Percentiles rank a stretch among this genome's conserved stretches.
Conservation (phyloP, 1,284 basidiomycete species). For the Ganoderma sinense region DNA sequence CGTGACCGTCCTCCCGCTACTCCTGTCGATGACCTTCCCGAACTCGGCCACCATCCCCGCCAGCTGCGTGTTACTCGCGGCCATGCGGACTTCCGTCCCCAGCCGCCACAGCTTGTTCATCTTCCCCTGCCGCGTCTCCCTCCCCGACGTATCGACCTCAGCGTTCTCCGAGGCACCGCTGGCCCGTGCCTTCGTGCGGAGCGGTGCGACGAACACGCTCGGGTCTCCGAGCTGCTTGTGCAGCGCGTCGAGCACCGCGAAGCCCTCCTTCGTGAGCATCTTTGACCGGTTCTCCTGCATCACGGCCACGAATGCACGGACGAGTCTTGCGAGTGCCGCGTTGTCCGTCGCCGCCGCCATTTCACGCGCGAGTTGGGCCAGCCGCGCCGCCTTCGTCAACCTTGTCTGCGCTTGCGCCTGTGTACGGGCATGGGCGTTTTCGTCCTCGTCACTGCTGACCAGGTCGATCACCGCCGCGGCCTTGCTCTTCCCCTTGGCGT, state of each 20-base stretch:
- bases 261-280: conserved; percentile 75
- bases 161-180: conserved; percentile 34
- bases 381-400: conserved; percentile 58
- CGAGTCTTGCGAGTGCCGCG: conserved; percentile 53
- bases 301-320: conserved; percentile 64
- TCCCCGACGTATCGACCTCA: conserved; percentile 34
- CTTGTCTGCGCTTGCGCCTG: conserved; percentile 38
- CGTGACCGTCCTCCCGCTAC: conserved; percentile 70
- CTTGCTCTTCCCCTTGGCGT: conserved; percentile 34
- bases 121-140: conserved; percentile 55
- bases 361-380: conserved; percentile 54
- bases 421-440: conserved; percentile 35
- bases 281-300: conserved; percentile 69
- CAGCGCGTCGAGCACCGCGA: conserved; percentile 70
- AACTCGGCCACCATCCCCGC: conserved; percentile 73
- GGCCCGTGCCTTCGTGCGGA: conserved; percentile 56
- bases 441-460: conserved; percentile 49
- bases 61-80: conserved; percentile 59
- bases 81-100: conserved; percentile 56
- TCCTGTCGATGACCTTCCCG: conserved; percentile 68
- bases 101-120: conserved; percentile 64
- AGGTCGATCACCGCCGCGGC: conserved; percentile 52
- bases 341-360: conserved; percentile 62
- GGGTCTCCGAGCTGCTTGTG: conserved; percentile 74
- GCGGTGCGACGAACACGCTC: conserved; percentile 60